These are phyloP conservation scores for Sclerotinia glacialis DNA, from an alignment of 2,329 filamentous ascomycete genomes.

Conservation along the genomic window DNA sequence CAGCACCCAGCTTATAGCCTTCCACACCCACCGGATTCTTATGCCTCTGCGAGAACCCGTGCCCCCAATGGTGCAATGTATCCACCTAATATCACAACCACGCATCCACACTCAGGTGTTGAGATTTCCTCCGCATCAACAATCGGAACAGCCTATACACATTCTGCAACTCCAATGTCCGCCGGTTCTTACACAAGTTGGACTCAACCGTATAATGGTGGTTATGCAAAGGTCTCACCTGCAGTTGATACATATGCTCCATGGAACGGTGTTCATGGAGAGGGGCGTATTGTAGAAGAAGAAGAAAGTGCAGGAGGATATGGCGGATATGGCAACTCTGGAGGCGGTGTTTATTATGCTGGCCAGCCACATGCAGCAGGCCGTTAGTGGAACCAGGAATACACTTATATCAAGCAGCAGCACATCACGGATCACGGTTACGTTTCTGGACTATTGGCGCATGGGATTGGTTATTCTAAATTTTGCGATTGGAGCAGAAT, in stretches of 20 bases:
- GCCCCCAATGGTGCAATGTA: constrained; percentile 30
- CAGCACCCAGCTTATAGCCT: constrained; percentile 33
- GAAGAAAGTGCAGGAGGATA: constrained; percentile 26
- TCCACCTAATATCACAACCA: constrained; percentile 33
- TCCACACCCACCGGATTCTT: constrained; percentile 19
- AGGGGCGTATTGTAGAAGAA: constrained; percentile 28
- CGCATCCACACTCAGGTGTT: constrained; percentile 26
- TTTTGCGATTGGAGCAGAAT: neutral
- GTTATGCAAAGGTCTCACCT: constrained; percentile 33
- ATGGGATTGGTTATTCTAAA: constrained; percentile 3
- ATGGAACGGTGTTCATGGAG: constrained; percentile 31
- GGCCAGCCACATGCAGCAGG: constrained; percentile 28
- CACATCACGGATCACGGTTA: constrained; percentile 9
- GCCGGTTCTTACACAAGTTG: constrained; percentile 33
- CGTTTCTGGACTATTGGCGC: constrained; percentile 10
- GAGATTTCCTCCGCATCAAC: constrained; percentile 30
- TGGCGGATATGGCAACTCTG: constrained; percentile 33
- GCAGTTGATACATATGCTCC: constrained; percentile 32
- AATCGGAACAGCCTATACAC: constrained; percentile 30
- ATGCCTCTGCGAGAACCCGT: constrained; percentile 13
- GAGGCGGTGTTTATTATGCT: constrained; percentile 34
- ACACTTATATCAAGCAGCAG: neutral
- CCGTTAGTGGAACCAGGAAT: constrained; percentile 12
- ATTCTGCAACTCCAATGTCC: constrained; percentile 24
- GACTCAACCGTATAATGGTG: constrained; percentile 32